Base-by-base conservation (phyloP, 257 asterid species). In the Anisodus tanguticus region DNA sequence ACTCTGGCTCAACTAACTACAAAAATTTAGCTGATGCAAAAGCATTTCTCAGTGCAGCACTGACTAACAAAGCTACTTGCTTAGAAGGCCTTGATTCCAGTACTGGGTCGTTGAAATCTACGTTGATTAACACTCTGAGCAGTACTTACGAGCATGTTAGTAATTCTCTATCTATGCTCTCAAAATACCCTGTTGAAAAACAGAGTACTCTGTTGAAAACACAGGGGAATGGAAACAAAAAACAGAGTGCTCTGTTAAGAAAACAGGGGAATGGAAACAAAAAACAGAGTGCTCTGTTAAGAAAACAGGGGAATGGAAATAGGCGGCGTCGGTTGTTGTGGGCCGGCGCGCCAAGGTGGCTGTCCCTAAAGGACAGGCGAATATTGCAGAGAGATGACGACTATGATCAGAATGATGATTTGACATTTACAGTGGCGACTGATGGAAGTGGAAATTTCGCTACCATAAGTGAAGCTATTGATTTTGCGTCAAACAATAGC, bases 391-490 rank as follows among this genome's bases (percentile, higher is more conserved):
- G 87, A 2, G 88, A 84, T 45, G 89, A 89, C 2, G 91, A 91
- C 17, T 88, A 93, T 64, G 93, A 84, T 13, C 87, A 90, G 43
- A 57, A 85, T 2, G 88, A 84, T 4, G 63, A 76, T 0, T 54
- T 51, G 17, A 84, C 88, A 68, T 31, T 93, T 31, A 92, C 95
- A 2, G 99, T 96, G 85, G 94, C 98, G 0, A 89, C 90, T 6
- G 98, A 94, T 59, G 99, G 97, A 8, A 89, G 85, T 0, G 98
- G 98, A 51, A 92, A 94, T 41, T 96, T 94, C 9, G 90, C 91
- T 0, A 83, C 91, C 0, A 22, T 94, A 2, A 60, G 84, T 3
- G 97, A 93, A 5, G 98, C 98, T 10, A 90, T 96, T 1, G 83
- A 88, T 82, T 91, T 88, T 31, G 93, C 97, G 0, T 93, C 99